phyloP scores from a whole-genome alignment of 2,329 filamentous ascomycete species.

The Talaromyces albobiverticillius region DNA sequence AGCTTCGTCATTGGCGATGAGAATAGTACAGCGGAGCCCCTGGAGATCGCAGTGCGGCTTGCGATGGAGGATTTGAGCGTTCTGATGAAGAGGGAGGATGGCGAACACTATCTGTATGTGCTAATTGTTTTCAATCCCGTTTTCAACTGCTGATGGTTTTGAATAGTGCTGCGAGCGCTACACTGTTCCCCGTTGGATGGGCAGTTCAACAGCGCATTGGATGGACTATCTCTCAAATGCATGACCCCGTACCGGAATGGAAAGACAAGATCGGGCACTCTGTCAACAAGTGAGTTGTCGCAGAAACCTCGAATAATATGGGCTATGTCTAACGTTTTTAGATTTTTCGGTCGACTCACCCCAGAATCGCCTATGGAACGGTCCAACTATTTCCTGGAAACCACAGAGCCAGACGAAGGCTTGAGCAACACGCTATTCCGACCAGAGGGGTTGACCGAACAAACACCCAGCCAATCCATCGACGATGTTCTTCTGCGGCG shows the following conservation, averaged over 20 bases:
- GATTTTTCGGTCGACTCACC: constrained; percentile 48
- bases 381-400: constrained; percentile 51
- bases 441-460: constrained; percentile 37
- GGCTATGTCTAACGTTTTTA: constrained; percentile 18
- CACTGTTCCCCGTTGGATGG: constrained; percentile 54
- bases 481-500: constrained; percentile 47
- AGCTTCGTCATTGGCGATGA: constrained; percentile 38
- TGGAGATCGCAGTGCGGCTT: constrained; percentile 51
- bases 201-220: constrained; percentile 49
- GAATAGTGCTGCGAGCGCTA: constrained; percentile 48
- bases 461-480: constrained; percentile 33
- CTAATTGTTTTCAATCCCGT: neutral
- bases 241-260: constrained; percentile 50
- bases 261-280: constrained; percentile 44
- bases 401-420: constrained; percentile 34
- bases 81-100: constrained; percentile 44
- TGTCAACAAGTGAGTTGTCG: constrained; percentile 39
- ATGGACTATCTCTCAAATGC: constrained; percentile 47
- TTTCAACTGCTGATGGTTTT: constrained; percentile 1
- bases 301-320: neutral
- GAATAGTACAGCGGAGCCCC: constrained; percentile 37
- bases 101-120: constrained; percentile 48
- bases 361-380: constrained; percentile 47
- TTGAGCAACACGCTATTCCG: constrained; percentile 46
- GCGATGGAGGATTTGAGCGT: constrained; percentile 54